Evolutionary conservation across 192 early-diverging fungal genomes (phyloP).

Genomic region (Coemansia reversa): DNA sequence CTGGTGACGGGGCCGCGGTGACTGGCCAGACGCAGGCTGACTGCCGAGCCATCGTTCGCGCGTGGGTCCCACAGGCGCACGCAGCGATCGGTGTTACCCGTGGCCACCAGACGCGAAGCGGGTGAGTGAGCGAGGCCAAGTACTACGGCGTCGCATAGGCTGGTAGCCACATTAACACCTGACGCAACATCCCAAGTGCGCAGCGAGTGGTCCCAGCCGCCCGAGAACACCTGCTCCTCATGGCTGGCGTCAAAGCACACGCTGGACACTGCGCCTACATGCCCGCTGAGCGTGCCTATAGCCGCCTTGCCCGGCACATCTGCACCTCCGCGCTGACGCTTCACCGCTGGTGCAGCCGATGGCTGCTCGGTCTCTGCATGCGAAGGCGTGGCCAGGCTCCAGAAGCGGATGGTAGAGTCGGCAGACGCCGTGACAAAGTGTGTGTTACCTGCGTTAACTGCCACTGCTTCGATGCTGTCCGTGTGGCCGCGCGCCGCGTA

Average conservation of each 20-base stretch:
- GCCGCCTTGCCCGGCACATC: constrained; percentile 42
- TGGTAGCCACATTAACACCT: constrained; percentile 71
- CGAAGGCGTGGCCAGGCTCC: constrained; percentile 62
- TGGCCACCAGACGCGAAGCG: constrained; percentile 70
- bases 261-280: constrained; percentile 73
- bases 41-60: constrained; percentile 66
- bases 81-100: constrained; percentile 82
- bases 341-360: constrained; percentile 33
- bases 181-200: constrained; percentile 86
- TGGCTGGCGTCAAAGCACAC: constrained; percentile 68
- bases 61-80: constrained; percentile 93
- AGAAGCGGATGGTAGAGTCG: constrained; percentile 79
- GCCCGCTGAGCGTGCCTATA: constrained; percentile 61
- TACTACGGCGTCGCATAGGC: constrained; percentile 89
- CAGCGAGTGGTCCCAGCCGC: constrained; percentile 93
- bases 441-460: constrained; percentile 56
- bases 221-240: constrained; percentile 71
- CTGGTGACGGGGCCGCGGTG: constrained; percentile 85
- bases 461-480: constrained; percentile 74
- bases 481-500: constrained; percentile 81
- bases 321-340: constrained; percentile 26
- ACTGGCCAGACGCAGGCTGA: constrained; percentile 72
- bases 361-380: constrained; percentile 50
- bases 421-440: constrained; percentile 65
- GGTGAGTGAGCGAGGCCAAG: constrained; percentile 71